A percentile compares a stretch with the other conserved stretches of the same genome.
phyloP scores from a whole-genome alignment of 345 rosid genomes.

The Ricinus communis region DNA sequence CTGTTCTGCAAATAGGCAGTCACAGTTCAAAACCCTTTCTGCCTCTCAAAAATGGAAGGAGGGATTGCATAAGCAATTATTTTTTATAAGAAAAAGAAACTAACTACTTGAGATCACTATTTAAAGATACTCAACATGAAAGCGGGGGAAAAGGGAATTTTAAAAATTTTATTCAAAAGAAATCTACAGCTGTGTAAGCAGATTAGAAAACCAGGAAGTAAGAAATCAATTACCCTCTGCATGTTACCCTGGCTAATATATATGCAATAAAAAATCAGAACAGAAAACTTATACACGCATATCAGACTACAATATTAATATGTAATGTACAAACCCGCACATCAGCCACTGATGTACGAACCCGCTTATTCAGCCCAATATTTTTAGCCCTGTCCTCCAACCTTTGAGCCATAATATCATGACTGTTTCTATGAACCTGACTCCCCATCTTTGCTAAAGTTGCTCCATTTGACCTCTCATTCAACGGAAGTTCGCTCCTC shows the following conservation, averaged over 20 bases:
- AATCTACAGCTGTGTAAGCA: neutral
- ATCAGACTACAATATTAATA: constrained; percentile 18
- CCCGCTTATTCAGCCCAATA: constrained; percentile 75
- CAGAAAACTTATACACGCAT: constrained; percentile 3
- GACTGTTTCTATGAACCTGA: constrained; percentile 65
- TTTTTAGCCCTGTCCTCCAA: constrained; percentile 71
- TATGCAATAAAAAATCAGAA: neutral
- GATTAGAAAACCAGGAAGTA: neutral
- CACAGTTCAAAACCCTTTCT: neutral
- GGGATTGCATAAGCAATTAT: neutral
- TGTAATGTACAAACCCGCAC: constrained; percentile 66
- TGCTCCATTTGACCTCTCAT: constrained; percentile 60
- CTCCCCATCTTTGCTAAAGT: constrained; percentile 55
- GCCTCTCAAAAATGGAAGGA: neutral
- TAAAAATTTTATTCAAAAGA: neutral
- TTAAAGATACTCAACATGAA: neutral
- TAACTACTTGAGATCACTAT: neutral
- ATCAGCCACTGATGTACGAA: constrained; percentile 62
- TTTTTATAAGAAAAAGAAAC: neutral
- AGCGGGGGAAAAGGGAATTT: no score
- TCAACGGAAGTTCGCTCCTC: constrained; percentile 50
- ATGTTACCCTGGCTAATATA: neutral
- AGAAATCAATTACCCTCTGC: neutral
- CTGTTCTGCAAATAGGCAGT: neutral
- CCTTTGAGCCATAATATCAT: constrained; percentile 57